These are phyloP conservation scores for Kondoa subrosea DNA, from an alignment of 768 basidiomycete species.

Conservation along the genomic window DNA sequence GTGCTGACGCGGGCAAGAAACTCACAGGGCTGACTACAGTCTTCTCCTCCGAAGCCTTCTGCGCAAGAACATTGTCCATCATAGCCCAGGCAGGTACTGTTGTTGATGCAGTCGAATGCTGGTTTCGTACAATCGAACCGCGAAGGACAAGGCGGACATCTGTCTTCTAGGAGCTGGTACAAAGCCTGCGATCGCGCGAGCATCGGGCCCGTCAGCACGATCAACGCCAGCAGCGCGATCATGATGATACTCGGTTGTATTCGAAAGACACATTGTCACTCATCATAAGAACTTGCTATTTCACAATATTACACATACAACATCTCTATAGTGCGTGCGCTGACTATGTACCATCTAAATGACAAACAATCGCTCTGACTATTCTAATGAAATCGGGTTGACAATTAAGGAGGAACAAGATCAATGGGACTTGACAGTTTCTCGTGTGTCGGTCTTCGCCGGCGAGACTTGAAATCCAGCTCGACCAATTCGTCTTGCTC, in stretches of 20 bases:
- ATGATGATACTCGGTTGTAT: neutral
- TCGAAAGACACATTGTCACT: too few relatives aligned
- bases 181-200: neutral
- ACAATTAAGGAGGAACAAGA: neutral
- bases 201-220: neutral
- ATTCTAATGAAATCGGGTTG: neutral
- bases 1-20: neutral
- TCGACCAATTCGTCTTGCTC: conserved; percentile 16
- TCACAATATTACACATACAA: neutral
- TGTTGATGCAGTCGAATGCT: neutral
- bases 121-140: neutral
- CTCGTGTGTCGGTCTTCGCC: conserved; percentile 6
- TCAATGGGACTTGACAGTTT: neutral
- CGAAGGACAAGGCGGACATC: neutral
- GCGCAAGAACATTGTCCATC: conserved; percentile 95
- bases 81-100: conserved; percentile 71
- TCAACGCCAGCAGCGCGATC: neutral
- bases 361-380: neutral
- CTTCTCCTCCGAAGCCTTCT: conserved; percentile 91
- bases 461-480: conserved; percentile 11
- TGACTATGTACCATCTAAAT: too few relatives aligned
- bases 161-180: neutral
- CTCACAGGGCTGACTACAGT: conserved; percentile 61
- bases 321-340: too few relatives aligned
- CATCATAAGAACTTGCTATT: neutral